Evolutionary conservation across 768 basidiomycete genomes (phyloP).

Genomic region (Suillus occidentalis): DNA sequence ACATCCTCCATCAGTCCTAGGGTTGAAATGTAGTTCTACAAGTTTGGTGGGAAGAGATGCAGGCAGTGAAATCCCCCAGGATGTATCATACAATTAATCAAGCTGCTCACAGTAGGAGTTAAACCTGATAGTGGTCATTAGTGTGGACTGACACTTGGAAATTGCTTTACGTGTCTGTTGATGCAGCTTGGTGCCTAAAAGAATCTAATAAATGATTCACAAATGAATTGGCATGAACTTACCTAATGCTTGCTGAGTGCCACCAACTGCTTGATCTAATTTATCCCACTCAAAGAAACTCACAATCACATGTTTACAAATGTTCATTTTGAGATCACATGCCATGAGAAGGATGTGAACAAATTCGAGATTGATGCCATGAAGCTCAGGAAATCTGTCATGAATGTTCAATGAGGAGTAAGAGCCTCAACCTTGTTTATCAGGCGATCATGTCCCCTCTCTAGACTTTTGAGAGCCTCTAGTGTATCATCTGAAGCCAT

Average conservation of each 20-base stretch:
- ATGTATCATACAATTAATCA: slow-evolving; percentile 14
- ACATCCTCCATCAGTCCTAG: slow-evolving; percentile 38
- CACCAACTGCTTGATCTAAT: slow-evolving; percentile 23
- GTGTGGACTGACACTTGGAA: slow-evolving; percentile 24
- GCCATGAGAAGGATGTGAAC: slow-evolving; percentile 7
- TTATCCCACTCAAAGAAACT: slow-evolving; percentile 30
- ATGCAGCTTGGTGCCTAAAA: slow-evolving; percentile 29
- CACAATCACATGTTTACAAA: slow-evolving; percentile 22
- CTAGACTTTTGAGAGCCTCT: slow-evolving; percentile 19
- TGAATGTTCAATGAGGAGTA: slow-evolving; percentile 15
- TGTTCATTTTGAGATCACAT: slow-evolving; percentile 26
- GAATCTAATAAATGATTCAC: background rate
- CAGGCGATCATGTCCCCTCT: slow-evolving; percentile 1
- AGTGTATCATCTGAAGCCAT: slow-evolving; percentile 9
- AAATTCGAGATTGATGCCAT: slow-evolving; percentile 11
- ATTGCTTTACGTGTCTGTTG: slow-evolving; percentile 31
- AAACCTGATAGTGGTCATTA: slow-evolving; percentile 22
- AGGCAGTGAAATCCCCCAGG: slow-evolving; percentile 34
- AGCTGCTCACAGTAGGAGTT: slow-evolving; percentile 30
- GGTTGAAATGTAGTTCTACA: slow-evolving; percentile 8
- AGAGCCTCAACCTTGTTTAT: slow-evolving; percentile 8
- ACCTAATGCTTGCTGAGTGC: slow-evolving; percentile 28
- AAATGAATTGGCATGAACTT: background rate
- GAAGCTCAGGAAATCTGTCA: slow-evolving; percentile 7
- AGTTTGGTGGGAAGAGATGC: slow-evolving; percentile 32